Percentiles rank a stretch among this genome's conserved stretches.
Evolutionary conservation across 78 protist genomes (phyloP).

Genomic region (Protostelium mycophagum): DNA sequence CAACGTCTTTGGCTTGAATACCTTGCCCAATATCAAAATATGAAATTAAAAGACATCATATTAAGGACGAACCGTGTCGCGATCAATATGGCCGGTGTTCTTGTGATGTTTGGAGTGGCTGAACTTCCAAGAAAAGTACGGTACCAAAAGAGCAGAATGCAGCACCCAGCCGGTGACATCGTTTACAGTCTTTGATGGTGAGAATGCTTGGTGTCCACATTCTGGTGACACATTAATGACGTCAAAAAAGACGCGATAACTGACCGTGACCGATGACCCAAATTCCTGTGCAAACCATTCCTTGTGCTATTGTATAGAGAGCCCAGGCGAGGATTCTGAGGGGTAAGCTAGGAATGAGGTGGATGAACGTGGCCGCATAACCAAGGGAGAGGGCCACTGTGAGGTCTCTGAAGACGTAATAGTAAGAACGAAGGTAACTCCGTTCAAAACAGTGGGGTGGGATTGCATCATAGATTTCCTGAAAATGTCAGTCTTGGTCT

Average conservation of each 20-base stretch:
- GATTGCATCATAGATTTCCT: conserved; percentile 42
- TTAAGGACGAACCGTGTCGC: conserved; percentile 22
- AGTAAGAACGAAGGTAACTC: conserved; percentile 16
- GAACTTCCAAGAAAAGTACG: conserved; percentile 75
- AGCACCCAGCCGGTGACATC: conserved; percentile 68
- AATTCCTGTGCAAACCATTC: conserved; percentile 57
- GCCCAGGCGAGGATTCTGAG: conserved; percentile 32
- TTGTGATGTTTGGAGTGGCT: conserved; percentile 82
- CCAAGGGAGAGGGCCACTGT: not conserved
- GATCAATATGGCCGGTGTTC: conserved; percentile 56
- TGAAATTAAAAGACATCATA: conserved; percentile 68
- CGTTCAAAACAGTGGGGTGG: conserved; percentile 63
- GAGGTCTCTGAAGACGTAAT: conserved; percentile 26
- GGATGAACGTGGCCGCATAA: conserved; percentile 22
- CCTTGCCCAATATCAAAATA: not conserved
- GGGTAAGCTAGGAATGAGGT: conserved; percentile 18
- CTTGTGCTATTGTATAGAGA: conserved; percentile 40
- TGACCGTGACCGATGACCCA: conserved; percentile 79
- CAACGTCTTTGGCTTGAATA: conserved; percentile 13
- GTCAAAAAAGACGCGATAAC: not conserved
- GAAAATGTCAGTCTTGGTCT: not conserved
- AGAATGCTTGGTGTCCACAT: conserved; percentile 84
- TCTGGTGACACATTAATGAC: conserved; percentile 21
- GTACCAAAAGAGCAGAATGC: conserved; percentile 71
- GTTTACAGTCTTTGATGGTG: conserved; percentile 32